A percentile compares a stretch with the other conserved stretches of the same genome.
Evolutionary conservation across 2,329 filamentous ascomycete species (phyloP).

Genomic region (Epichloe uncinata): DNA sequence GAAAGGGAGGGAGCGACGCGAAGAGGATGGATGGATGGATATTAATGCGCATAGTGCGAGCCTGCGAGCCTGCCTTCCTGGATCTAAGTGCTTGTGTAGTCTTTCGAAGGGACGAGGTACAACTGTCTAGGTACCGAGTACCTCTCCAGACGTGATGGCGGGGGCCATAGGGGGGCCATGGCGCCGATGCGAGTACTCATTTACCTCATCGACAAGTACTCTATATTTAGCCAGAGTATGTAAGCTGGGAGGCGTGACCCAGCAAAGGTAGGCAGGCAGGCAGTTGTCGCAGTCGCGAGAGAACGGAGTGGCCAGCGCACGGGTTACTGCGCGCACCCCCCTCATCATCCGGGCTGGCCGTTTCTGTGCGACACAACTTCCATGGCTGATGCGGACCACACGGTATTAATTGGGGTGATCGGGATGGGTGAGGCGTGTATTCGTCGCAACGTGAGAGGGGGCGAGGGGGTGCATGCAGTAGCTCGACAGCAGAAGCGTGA

Average conservation of each 20-base stretch:
- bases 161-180: too few species aligned
- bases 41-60: conserved; percentile 9
- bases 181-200: not conserved
- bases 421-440: not conserved
- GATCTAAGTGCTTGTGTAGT: too few species aligned
- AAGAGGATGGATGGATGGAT: conserved; percentile 17
- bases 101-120: not conserved
- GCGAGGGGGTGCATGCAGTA: not conserved
- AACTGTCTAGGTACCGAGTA: not conserved
- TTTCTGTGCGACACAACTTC: not conserved
- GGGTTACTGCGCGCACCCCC: conserved; percentile 1
- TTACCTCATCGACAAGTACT: not conserved
- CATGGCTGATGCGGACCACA: not conserved
- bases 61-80: not conserved
- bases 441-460: not conserved
- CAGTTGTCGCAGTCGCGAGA: not conserved
- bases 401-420: too few species aligned
- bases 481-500: not conserved
- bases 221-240: too few species aligned
- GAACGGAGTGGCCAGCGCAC: not conserved
- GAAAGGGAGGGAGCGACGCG: conserved; percentile 22
- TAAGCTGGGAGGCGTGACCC: not conserved
- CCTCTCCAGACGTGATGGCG: not conserved
- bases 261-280: too few species aligned
- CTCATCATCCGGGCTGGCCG: not conserved